These are phyloP conservation scores for Macrocybe gigantea DNA, from an alignment of 768 basidiomycete genomes.

Conservation along the genomic window DNA sequence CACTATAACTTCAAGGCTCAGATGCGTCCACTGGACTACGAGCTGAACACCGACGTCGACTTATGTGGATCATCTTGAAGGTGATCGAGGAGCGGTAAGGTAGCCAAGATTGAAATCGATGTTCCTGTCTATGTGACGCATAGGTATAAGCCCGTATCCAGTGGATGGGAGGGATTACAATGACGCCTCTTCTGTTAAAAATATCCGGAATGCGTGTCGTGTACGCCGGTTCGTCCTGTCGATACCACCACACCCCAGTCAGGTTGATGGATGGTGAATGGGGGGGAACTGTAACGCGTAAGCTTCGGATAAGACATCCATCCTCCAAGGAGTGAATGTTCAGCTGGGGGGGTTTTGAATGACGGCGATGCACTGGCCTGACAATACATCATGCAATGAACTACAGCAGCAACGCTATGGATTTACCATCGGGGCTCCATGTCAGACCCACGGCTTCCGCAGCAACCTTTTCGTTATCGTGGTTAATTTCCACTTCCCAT, in stretches of 20 bases:
- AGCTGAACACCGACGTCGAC: conserved; percentile 45
- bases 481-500: conserved; percentile 73
- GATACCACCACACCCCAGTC: conserved; percentile 71
- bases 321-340: conserved; percentile 77
- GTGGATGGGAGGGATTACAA: conserved; percentile 36
- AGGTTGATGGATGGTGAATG: conserved; percentile 20
- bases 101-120: conserved; percentile 62
- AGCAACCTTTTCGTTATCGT: conserved; percentile 28
- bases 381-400: neutral
- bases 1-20: conserved; percentile 35
- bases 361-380: conserved; percentile 69
- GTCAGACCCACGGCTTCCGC: conserved; percentile 54
- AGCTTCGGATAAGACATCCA: conserved; percentile 48
- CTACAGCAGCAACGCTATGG: conserved; percentile 6
- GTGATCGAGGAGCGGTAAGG: conserved; percentile 66
- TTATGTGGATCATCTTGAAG: conserved; percentile 63
- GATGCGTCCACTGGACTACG: neutral
- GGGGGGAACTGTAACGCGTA: conserved; percentile 28
- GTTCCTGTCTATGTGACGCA: conserved; percentile 61
- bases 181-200: conserved; percentile 58
- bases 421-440: conserved; percentile 81
- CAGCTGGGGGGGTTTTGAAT: conserved; percentile 64
- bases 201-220: conserved; percentile 62
- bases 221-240: conserved; percentile 33
- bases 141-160: neutral